Evolutionary conservation across 306 rosid species (phyloP).

Genomic region (Cucurbita pepo): DNA sequence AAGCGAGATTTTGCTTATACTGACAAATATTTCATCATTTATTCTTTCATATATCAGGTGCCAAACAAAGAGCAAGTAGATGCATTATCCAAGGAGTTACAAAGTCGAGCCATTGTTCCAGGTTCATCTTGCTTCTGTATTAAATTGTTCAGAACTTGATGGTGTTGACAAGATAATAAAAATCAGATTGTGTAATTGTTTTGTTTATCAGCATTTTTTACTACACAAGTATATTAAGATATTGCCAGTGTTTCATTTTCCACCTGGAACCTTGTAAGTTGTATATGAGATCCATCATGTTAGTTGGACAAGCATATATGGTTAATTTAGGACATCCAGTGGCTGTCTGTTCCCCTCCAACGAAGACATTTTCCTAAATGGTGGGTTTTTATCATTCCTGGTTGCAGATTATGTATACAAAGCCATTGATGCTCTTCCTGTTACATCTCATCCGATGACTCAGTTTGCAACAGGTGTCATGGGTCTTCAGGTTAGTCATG

Average conservation of each 20-base stretch:
- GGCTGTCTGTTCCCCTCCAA: not conserved
- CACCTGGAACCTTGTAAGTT: not conserved
- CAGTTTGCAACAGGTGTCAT: slow-evolving; percentile 85
- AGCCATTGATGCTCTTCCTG: slow-evolving; percentile 87
- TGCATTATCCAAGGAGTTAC: slow-evolving; percentile 65
- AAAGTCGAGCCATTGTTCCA: slow-evolving; percentile 72
- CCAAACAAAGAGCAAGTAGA: slow-evolving; percentile 90
- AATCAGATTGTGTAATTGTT: not conserved
- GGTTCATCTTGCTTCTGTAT: slow-evolving; percentile 27
- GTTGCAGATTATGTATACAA: slow-evolving; percentile 74
- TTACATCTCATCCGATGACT: slow-evolving; percentile 89
- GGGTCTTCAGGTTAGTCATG: slow-evolving; percentile 80
- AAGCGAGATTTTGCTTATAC: not conserved
- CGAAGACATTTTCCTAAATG: not conserved
- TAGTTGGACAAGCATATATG: not conserved
- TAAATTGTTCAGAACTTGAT: slow-evolving; percentile 7
- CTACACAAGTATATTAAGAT: not conserved
- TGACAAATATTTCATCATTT: not conserved
- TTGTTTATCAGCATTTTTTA: not conserved
- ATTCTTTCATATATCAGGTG: slow-evolving; percentile 30
- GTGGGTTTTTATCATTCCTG: slow-evolving; percentile 8
- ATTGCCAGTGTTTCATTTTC: not conserved
- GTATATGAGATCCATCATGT: not conserved
- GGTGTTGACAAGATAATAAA: not conserved
- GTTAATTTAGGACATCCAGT: not conserved